phyloP scores from a whole-genome alignment of 495 filamentous ascomycete species.

The Daldinia vernicosa region DNA sequence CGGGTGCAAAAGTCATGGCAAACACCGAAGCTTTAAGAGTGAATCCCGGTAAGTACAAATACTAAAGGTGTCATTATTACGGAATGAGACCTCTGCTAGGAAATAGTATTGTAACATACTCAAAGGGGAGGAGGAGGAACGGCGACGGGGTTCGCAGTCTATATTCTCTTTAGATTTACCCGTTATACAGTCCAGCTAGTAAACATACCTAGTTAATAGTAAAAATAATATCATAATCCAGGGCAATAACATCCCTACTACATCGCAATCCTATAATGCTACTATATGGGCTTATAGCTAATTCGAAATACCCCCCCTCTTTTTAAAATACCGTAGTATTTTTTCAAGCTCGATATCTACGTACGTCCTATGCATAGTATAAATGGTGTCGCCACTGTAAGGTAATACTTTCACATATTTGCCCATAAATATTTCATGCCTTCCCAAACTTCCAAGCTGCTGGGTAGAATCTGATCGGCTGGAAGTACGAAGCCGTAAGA shows the following conservation, averaged over 20 bases:
- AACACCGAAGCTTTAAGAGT: background rate
- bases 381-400: background rate
- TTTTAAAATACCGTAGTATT: no score
- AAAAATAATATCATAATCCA: no score
- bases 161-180: no score
- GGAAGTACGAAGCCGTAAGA: constrained; percentile 67
- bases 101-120: background rate
- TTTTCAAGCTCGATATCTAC: no score
- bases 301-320: no score
- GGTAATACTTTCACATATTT: constrained; percentile 46
- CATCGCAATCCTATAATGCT: no score
- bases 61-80: background rate
- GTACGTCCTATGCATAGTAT: background rate
- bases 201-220: no score
- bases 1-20: background rate
- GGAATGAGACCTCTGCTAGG: background rate
- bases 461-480: constrained; percentile 63
- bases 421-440: constrained; percentile 61
- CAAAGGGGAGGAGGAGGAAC: no score
- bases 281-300: no score
- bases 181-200: no score
- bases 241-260: no score
- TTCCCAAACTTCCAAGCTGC: constrained; percentile 61
- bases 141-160: no score
- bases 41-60: background rate